Evolutionary conservation across 768 basidiomycete species (phyloP), one percentile per base, ranked within the genome.

Genomic region (Xerocomellus amylosporus): DNA sequence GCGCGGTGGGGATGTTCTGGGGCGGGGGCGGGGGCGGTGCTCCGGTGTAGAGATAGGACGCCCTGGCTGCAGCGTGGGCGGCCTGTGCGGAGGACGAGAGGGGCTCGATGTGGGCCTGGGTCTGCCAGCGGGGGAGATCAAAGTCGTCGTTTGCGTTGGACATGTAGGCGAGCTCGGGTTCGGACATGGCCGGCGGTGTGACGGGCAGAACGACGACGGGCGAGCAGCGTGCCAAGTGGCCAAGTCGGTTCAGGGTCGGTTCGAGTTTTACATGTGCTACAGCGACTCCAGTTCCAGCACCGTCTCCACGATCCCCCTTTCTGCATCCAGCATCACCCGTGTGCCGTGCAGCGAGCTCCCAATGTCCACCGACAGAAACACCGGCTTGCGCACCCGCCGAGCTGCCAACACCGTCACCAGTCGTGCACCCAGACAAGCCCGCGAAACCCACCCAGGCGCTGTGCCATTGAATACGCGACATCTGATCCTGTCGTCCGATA

Each of bases 111-210:
- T 71, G 68, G 33, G 73, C 65, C 66, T 77, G 77, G 14, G 78
- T 76, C 59, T 77, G 78, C 79, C 78, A 81, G 65, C 79, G 79
- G 58, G 81, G 79, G 53, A 81, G 79, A 70, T 89, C 88, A 74
- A 88, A 91, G 75, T 82, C 83, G 77, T 90, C 87, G 84, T 88
- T 87, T 65, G 84, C 73, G 76, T 82, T 83, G 74, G 79, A 77
- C 77, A 88, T 87, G 81, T 85, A 87, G 62, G 78, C 79, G 55
- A 85, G 79, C 75, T 87, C 85, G 69, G 84, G 79, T 81, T 87
- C 84, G 66, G 85, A 86, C 85, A 88, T 87, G 36, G 13, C 17
- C n/a, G n/a, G n/a, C n/a, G n/a, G n/a, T n/a, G n/a, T n/a, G n/a
- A n/a, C n/a, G n/a, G n/a, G n/a, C n/a, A n/a, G n/a, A n/a, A n/a